Percentiles rank a stretch among this genome's conserved stretches.
Conservation (phyloP, 208 protist genomes). For the Tritrichomonas foetus region DNA sequence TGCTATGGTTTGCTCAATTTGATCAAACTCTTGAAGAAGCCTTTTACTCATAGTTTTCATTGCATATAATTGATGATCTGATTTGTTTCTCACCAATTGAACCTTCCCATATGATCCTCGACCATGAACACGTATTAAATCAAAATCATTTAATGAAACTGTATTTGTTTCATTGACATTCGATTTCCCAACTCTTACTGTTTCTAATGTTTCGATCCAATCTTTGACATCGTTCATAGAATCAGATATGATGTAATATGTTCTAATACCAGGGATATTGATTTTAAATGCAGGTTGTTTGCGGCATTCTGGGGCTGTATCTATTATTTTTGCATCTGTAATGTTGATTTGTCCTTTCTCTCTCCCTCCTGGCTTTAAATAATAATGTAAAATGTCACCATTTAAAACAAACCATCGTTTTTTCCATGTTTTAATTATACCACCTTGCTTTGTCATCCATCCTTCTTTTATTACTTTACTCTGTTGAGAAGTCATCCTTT, state of each 20-base stretch:
- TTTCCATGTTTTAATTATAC: background rate
- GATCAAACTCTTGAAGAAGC: background rate
- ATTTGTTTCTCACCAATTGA: background rate
- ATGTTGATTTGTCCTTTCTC: background rate
- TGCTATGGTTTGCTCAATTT: background rate
- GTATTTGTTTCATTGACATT: background rate
- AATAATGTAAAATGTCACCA: background rate
- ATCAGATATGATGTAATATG: background rate
- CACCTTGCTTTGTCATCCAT: background rate
- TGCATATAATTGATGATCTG: background rate
- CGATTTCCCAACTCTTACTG: background rate
- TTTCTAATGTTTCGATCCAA: background rate
- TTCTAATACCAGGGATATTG: background rate
- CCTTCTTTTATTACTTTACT: background rate
- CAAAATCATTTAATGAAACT: constrained; percentile 44
- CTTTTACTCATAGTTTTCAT: background rate
- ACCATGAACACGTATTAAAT: constrained; percentile 41
- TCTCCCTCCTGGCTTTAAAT: background rate
- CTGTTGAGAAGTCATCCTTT: background rate
- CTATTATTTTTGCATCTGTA: background rate
- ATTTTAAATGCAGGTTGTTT: constrained; percentile 29
- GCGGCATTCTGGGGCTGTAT: background rate
- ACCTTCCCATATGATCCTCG: constrained; percentile 31
- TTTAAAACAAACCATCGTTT: background rate
- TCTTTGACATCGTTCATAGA: background rate